phyloP scores from a whole-genome alignment of 2,329 filamentous ascomycete genomes.

The Cryphonectria radicalis region DNA sequence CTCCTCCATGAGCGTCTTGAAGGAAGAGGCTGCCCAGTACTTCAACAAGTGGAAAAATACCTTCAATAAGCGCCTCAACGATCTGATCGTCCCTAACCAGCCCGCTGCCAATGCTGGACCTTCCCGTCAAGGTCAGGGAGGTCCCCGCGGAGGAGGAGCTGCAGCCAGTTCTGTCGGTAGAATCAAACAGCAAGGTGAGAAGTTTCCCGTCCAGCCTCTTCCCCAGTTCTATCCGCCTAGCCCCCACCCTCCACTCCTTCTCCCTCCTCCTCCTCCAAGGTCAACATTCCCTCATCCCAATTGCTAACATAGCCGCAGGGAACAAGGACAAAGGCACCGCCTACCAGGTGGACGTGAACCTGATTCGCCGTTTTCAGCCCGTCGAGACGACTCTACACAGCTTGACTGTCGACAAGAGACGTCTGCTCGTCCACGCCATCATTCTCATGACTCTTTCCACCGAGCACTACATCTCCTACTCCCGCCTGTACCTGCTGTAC shows the following conservation, averaged over 20 bases:
- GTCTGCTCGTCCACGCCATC: slow-evolving; percentile 71
- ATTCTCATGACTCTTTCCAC: slow-evolving; percentile 75
- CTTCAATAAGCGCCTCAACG: slow-evolving; percentile 71
- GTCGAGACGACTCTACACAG: slow-evolving; percentile 63
- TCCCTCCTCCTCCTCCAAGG: slow-evolving; percentile 30
- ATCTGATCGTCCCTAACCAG: slow-evolving; percentile 62
- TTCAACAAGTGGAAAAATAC: slow-evolving; percentile 81
- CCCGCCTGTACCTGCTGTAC: slow-evolving; percentile 71
- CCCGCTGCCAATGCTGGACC: slow-evolving; percentile 29
- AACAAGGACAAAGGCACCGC: slow-evolving; percentile 41
- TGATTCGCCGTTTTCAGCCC: slow-evolving; percentile 60
- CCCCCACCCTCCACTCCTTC: not conserved
- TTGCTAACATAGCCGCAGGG: slow-evolving; percentile 29
- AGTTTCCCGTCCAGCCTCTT: not conserved
- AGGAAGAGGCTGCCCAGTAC: slow-evolving; percentile 68
- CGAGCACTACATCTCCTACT: slow-evolving; percentile 76
- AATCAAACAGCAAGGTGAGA: slow-evolving; percentile 26
- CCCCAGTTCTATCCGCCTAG: no score
- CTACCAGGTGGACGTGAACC: slow-evolving; percentile 46
- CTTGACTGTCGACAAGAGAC: slow-evolving; percentile 63
- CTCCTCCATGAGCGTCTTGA: slow-evolving; percentile 59
- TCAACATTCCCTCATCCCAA: slow-evolving; percentile 8
- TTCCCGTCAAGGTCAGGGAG: slow-evolving; percentile 35
- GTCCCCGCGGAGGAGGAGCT: slow-evolving; percentile 36
- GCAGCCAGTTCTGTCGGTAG: slow-evolving; percentile 13